Evolutionary conservation across 352 stramenopile species (phyloP), one percentile per base, ranked within the genome.

Genomic region (Phytophthora sansomeana): DNA sequence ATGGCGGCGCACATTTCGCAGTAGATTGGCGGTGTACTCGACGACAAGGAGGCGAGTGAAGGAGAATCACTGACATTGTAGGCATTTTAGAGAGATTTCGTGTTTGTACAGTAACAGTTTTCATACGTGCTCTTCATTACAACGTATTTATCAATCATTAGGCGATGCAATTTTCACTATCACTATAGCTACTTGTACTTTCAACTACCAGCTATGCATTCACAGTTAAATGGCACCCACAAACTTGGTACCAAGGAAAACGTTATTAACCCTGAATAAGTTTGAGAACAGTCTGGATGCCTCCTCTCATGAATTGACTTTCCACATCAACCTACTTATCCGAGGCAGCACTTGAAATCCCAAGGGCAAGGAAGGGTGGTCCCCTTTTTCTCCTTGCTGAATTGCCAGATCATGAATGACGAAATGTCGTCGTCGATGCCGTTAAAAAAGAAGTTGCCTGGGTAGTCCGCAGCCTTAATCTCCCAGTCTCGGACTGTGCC

Each of bases 1-100:
- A 93, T 93, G 82, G 80, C 79, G 11, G 76, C 63, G 14, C 80
- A 87, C 49, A 90, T 89, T 24, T 79, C 73, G 5, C 69, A 80
- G 44, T 91, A 79, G 78, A 52, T 93, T 17, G 57, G 64, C 17
- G 75, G 79, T 6, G 64, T 73, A 17, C 49, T 79, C 8, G 75
- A 78, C 9, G 17, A 6, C 14, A 75, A 72, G 30, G 26, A 69
- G 67, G 54, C 58, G 53, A 11, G 66, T 42, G 28, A 65, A 19
- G 17, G 47, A 7, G 58, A 73, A 29, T 46, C 65, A 24, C 21
- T 24, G 21, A 24, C 21, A 24, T 24, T 24, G 21, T 24, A 24
- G 21, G 3, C 21, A 24, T 24, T 24, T 1, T 24, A 24, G 21
- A 24, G 1, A 24, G 21, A 24, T 24, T 3, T 24, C 21, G 21